These are phyloP conservation scores for Chrysoporthe cubensis DNA, from an alignment of 2,329 filamentous ascomycete genomes.

Conservation along the genomic window DNA sequence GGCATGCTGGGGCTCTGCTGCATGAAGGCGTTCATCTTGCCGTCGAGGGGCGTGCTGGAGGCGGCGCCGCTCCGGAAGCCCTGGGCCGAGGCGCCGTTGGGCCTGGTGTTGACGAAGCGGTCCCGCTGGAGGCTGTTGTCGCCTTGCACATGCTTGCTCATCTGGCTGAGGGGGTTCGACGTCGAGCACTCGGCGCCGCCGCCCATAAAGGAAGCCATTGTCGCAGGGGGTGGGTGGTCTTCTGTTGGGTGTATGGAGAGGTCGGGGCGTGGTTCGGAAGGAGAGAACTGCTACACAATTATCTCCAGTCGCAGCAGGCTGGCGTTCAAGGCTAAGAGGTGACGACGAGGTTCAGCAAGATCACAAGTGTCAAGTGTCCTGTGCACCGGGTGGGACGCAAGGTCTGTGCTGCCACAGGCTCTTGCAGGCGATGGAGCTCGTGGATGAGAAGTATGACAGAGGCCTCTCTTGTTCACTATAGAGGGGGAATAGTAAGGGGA, in stretches of 20 bases:
- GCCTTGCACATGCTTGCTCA: conserved; percentile 95
- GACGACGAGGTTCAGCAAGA: not conserved
- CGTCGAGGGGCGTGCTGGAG: conserved; percentile 23
- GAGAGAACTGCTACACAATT: not conserved
- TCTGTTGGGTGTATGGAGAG: not conserved
- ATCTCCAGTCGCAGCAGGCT: not conserved
- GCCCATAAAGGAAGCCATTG: conserved; percentile 87
- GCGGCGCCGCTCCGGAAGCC: conserved; percentile 25
- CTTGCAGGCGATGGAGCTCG: not conserved
- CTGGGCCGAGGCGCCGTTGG: conserved; percentile 46
- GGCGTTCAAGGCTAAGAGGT: not conserved
- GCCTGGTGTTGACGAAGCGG: conserved; percentile 76
- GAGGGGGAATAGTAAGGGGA: not conserved
- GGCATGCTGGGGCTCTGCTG: conserved; percentile 71
- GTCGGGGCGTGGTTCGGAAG: not conserved
- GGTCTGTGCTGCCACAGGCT: not conserved
- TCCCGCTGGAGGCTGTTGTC: conserved; percentile 95
- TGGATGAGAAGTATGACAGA: not conserved
- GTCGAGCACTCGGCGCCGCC: conserved; percentile 92
- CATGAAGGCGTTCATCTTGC: conserved; percentile 87
- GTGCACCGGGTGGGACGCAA: not conserved
- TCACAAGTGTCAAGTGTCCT: not conserved
- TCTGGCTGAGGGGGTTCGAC: conserved; percentile 94
- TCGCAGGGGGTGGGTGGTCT: too few species aligned
- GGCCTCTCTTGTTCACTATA: not conserved